These are phyloP conservation scores for Annulohypoxylon maeteangense DNA, from an alignment of 495 filamentous ascomycete genomes.

Conservation along the genomic window DNA sequence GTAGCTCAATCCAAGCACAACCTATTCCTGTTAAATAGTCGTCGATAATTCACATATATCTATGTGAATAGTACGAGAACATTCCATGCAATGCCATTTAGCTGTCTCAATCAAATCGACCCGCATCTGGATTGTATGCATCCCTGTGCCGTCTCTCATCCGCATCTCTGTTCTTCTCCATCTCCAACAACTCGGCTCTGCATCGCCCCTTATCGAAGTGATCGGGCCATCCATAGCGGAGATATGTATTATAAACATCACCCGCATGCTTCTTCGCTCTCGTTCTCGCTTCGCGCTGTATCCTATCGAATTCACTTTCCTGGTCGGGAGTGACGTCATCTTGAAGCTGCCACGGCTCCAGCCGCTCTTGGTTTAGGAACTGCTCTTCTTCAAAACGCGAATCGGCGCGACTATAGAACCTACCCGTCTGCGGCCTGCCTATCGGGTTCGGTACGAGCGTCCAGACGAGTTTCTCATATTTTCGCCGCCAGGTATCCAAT, in stretches of 20 bases:
- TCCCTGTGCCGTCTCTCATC: not conserved
- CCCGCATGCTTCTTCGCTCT: not conserved
- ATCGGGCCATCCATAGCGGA: slow-evolving; percentile 18
- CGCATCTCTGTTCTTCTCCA: not conserved
- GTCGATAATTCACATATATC: not conserved
- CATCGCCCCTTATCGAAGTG: slow-evolving; percentile 19
- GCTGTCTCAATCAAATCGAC: not conserved
- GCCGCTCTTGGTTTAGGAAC: not conserved
- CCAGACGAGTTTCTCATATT: slow-evolving; percentile 11
- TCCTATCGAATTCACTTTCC: slow-evolving; percentile 1
- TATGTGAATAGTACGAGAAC: too few relatives aligned
- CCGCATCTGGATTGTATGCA: slow-evolving; percentile 8
- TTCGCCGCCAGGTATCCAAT: slow-evolving; percentile 5
- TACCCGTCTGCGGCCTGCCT: not conserved
- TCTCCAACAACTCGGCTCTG: slow-evolving; percentile 8
- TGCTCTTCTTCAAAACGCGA: not conserved
- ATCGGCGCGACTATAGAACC: slow-evolving; percentile 13
- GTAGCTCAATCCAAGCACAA: not conserved
- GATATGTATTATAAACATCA: slow-evolving; percentile 19
- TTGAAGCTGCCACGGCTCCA: slow-evolving; percentile 6
- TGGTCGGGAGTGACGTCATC: not conserved
- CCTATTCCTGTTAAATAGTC: not conserved
- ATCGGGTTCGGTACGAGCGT: slow-evolving; percentile 13
- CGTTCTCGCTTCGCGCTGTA: not conserved
- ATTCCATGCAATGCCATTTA: not conserved